Evolutionary conservation across 495 filamentous ascomycete genomes (phyloP).

Genomic region (Cercophora sp.): DNA sequence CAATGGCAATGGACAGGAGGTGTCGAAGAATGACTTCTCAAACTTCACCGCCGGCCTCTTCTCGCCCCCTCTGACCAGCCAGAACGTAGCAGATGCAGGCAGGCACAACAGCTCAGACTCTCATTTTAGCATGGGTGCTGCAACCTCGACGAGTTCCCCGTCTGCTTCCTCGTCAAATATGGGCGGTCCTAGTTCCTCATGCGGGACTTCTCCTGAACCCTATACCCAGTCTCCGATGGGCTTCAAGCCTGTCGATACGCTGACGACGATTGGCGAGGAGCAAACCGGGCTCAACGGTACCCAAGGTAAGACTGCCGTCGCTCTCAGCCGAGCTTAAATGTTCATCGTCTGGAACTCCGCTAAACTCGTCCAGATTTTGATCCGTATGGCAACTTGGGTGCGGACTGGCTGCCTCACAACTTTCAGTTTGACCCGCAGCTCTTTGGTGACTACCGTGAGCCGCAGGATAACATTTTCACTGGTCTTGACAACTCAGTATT

Average conservation of each 20-base stretch:
- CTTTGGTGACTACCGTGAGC: slow-evolving; percentile 91
- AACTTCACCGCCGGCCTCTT: slow-evolving; percentile 32
- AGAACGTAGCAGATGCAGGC: slow-evolving; percentile 39
- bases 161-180: slow-evolving; percentile 58
- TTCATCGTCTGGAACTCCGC: too few species aligned
- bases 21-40: slow-evolving; percentile 30
- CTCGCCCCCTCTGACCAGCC: slow-evolving; percentile 30
- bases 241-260: slow-evolving; percentile 57
- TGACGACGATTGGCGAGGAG: slow-evolving; percentile 56
- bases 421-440: slow-evolving; percentile 88
- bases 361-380: slow-evolving; percentile 30
- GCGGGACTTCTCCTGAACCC: slow-evolving; percentile 59
- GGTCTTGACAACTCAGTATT: slow-evolving; percentile 28
- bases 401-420: slow-evolving; percentile 76
- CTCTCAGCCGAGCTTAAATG: too few species aligned
- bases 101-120: slow-evolving; percentile 57
- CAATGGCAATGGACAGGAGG: background rate
- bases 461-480: slow-evolving; percentile 65
- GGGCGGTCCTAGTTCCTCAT: slow-evolving; percentile 66
- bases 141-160: slow-evolving; percentile 52
- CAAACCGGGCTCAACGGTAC: slow-evolving; percentile 17
- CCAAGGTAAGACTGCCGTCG: too few species aligned
- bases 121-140: slow-evolving; percentile 36
- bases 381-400: slow-evolving; percentile 23
- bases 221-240: slow-evolving; percentile 51